Evolutionary conservation across 2,329 filamentous ascomycete species (phyloP), one percentile per base, ranked within the genome.

Genomic region (Claviceps lovelessii): DNA sequence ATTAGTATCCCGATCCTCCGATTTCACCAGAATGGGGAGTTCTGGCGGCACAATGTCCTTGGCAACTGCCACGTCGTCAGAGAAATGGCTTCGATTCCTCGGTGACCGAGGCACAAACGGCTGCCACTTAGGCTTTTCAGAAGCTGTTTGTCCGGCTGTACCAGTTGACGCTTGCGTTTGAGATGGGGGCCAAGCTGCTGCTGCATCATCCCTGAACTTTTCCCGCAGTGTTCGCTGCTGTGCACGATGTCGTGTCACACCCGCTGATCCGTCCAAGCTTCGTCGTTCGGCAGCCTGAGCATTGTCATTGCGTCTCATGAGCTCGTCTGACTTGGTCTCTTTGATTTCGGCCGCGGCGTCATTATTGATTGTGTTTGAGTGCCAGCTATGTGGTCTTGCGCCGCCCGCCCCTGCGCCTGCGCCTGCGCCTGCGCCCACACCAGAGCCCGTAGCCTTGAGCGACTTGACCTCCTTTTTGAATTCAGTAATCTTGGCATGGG

Each of bases 401-500:
- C 57, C 39, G 15, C 5, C 9, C 7, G 39, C 39, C 15, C 6
- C 39, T 10, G 23, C 45, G 45, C 45, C 44, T 46, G 28, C 29
- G 29, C 29, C 29, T 8, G 15, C 55, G 8, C 61, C 60, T 17
- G 31, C 31, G 10, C 47, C 17, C 4, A 8, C 54, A 7, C 61
- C 60, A 15, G 58, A 46, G 5, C 56, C 55, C 4, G 44, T 35
- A 7, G 61, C 61, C 61, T 76, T 76, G 3, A 81, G 65, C 0
- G 65, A 65, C 56, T 70, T 72, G 44, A 81, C 64, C 58, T 79
- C 75, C 59, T 74, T 76, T 64, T 77, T 78, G 8, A 84, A 71
- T 47, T 77, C 72, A 9, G 73, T 68, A 56, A 83, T 80, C 64
- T 79, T 79, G 44, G 73, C 70, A 56, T 82, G 78, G 54, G 80